Conservation (phyloP, 2,329 filamentous ascomycete species). For the Aspergillus sp. region DNA sequence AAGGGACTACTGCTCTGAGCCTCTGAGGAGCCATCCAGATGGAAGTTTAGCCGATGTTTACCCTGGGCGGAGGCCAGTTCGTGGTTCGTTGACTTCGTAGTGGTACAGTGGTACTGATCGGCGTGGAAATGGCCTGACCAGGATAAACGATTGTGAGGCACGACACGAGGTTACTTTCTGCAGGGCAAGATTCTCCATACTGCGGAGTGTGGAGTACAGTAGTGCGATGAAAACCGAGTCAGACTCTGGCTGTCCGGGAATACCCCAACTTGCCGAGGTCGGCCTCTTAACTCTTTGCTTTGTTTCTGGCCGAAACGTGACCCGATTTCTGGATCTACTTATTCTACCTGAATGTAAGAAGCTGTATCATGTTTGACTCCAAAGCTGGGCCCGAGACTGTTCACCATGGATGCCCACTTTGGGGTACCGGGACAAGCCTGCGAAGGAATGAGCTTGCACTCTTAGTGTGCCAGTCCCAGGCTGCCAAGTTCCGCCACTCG, state of each 20-base stretch:
- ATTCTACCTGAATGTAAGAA: too few relatives aligned
- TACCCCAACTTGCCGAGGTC: neutral
- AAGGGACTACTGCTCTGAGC: neutral
- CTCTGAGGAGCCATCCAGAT: neutral
- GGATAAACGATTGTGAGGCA: neutral
- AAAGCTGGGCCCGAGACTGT: too few relatives aligned
- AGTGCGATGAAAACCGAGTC: neutral
- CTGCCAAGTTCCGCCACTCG: too few relatives aligned
- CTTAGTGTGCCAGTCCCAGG: too few relatives aligned
- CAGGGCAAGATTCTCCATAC: neutral
- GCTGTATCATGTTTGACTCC: too few relatives aligned
- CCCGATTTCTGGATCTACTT: too few relatives aligned
- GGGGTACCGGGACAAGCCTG: too few relatives aligned
- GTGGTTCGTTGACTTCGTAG: neutral
- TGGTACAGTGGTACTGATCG: neutral
- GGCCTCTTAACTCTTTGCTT: neutral
- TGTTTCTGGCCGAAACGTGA: too few relatives aligned
- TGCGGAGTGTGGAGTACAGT: neutral
- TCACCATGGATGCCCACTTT: too few relatives aligned
- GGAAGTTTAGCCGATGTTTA: neutral
- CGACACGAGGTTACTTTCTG: neutral
- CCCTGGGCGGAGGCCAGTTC: neutral
- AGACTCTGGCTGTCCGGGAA: neutral
- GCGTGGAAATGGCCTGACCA: neutral
- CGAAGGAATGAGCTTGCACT: too few relatives aligned